These are phyloP conservation scores for Rhizopus arrhizus DNA, from an alignment of 371 early-diverging fungal species.

Conservation along the genomic window DNA sequence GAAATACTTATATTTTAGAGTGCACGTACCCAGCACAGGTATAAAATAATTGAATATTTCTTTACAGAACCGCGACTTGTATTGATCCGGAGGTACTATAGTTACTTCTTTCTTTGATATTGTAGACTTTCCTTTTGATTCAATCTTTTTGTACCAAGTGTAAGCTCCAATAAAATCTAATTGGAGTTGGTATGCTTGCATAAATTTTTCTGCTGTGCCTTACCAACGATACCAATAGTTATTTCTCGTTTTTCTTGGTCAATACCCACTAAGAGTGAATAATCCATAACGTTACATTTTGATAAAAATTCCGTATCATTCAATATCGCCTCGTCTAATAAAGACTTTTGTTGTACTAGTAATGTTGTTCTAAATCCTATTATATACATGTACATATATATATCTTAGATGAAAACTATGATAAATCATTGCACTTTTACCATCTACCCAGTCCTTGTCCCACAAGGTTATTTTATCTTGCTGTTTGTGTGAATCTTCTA, in stretches of 20 bases:
- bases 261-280: conserved; percentile 88
- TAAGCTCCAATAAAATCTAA: conserved; percentile 91
- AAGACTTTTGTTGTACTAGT: conserved; percentile 69
- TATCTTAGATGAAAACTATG: too few relatives aligned
- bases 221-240: conserved; percentile 87
- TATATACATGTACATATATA: background rate
- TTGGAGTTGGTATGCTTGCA: background rate
- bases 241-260: conserved; percentile 79
- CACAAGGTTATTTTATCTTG: conserved; percentile 54
- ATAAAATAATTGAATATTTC: conserved; percentile 84
- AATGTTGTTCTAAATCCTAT: conserved; percentile 36
- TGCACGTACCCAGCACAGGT: conserved; percentile 65
- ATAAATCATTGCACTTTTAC: conserved; percentile 17
- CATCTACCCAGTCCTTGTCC: conserved; percentile 74
- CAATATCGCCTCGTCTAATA: conserved; percentile 72
- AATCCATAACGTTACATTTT: conserved; percentile 91
- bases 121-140: conserved; percentile 89
- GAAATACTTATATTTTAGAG: conserved; percentile 1
- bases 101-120: conserved; percentile 80
- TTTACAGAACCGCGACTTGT: conserved; percentile 82
- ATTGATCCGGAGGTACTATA: conserved; percentile 87
- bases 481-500: conserved; percentile 39
- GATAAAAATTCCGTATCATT: conserved; percentile 88
- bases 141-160: conserved; percentile 94
- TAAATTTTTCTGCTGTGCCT: conserved; percentile 18